Evolutionary conservation across 352 stramenopile genomes (phyloP).

Genomic region (Pythium utonaiense): DNA sequence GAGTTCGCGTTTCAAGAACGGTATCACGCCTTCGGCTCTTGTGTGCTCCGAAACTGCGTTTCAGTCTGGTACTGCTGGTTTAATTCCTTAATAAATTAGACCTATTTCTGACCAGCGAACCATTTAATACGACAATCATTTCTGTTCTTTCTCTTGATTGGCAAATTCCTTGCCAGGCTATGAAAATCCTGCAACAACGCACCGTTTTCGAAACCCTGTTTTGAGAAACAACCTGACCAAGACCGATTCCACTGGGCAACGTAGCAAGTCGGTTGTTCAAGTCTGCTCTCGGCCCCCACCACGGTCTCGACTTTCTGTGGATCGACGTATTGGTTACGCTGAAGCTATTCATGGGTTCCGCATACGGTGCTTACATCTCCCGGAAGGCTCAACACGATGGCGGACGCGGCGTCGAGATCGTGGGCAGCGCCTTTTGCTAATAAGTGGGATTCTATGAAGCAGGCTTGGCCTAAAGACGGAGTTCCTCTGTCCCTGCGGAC

Average conservation of each 20-base stretch:
- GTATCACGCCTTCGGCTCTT: not conserved
- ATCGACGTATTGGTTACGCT: conserved; percentile 18
- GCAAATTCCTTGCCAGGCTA: no score
- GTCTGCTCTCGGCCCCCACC: no score
- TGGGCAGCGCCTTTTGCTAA: conserved; percentile 10
- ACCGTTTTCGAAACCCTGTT: no score
- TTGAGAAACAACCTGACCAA: no score
- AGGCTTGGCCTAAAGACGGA: not conserved
- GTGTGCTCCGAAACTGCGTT: not conserved
- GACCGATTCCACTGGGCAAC: no score
- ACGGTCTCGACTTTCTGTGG: no score
- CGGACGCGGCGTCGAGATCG: conserved; percentile 22
- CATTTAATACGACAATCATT: no score
- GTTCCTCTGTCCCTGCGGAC: not conserved
- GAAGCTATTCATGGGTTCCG: conserved; percentile 22
- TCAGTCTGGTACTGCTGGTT: not conserved
- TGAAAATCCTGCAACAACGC: no score
- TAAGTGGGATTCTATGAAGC: not conserved
- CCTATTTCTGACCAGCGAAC: no score
- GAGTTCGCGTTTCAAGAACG: not conserved
- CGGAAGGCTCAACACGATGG: conserved; percentile 25
- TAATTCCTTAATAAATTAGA: no score
- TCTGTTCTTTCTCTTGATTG: no score
- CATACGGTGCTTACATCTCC: conserved; percentile 12
- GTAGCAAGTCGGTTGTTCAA: no score